These are phyloP conservation scores for Carex cristatella DNA, from an alignment of 176 grass and related monocot species.

Conservation along the genomic window DNA sequence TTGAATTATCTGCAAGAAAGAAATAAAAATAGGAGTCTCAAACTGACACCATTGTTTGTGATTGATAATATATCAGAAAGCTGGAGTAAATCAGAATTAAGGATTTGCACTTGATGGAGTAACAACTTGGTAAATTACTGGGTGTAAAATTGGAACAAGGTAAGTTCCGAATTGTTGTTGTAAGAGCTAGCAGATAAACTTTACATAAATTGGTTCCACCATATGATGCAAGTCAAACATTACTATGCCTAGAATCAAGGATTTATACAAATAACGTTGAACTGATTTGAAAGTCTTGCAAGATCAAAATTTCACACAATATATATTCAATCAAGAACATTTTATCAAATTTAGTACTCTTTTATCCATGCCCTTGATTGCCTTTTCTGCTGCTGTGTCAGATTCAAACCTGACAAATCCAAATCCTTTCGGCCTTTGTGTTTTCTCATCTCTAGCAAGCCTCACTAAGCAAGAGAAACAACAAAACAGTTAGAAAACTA, in stretches of 20 bases:
- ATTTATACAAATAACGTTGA: neutral
- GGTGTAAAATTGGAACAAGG: neutral
- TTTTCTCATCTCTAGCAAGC: conserved; percentile 25
- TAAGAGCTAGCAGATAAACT: neutral
- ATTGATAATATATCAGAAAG: neutral
- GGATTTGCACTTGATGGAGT: neutral
- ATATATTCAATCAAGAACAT: neutral
- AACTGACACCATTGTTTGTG: too few relatives aligned
- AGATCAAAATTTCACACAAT: neutral
- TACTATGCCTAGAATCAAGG: neutral
- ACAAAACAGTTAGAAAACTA: neutral
- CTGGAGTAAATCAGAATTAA: neutral
- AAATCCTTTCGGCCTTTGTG: conserved; percentile 23
- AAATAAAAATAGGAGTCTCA: neutral
- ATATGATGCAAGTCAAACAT: neutral
- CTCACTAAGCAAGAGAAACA: conserved; percentile 9
- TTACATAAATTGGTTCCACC: neutral
- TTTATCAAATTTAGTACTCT: conserved; percentile 19
- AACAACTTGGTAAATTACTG: neutral
- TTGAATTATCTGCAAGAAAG: conserved; percentile 8
- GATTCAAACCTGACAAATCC: conserved; percentile 27
- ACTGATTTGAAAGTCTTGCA: neutral
- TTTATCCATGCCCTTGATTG: conserved; percentile 31
- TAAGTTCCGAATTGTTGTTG: neutral
- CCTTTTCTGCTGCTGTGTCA: conserved; percentile 13